Evolutionary conservation across 306 rosid species (phyloP).

Genomic region (Cucumis melo): DNA sequence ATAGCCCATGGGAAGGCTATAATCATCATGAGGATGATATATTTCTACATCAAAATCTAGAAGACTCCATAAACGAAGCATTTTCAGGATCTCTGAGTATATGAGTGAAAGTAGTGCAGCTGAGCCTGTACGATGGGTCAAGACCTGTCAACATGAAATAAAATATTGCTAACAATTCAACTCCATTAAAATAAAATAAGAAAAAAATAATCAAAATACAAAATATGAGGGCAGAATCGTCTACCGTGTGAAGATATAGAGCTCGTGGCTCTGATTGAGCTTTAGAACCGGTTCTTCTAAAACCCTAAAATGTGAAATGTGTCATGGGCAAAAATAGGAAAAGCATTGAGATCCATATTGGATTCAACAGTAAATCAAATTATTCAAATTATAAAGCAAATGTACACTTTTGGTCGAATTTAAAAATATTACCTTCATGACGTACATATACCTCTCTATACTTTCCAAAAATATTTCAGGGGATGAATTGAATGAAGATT

Average conservation of each 20-base stretch:
- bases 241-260: constrained; percentile 73
- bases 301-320: constrained; percentile 42
- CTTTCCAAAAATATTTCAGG: constrained; percentile 65
- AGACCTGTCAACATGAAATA: constrained; percentile 35
- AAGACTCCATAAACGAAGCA: constrained; percentile 92
- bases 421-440: constrained; percentile 35
- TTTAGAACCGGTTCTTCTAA: constrained; percentile 33
- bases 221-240: constrained; percentile 5
- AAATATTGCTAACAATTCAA: neutral
- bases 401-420: neutral
- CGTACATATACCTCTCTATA: constrained; percentile 60
- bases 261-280: constrained; percentile 47
- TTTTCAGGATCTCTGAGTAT: constrained; percentile 76
- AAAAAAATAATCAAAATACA: neutral
- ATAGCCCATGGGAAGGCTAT: constrained; percentile 68
- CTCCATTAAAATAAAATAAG: neutral
- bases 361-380: neutral
- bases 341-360: neutral
- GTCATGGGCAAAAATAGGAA: constrained; percentile 7
- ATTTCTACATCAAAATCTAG: constrained; percentile 84
- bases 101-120: constrained; percentile 65
- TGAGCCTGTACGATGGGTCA: constrained; percentile 86
- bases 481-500: constrained; percentile 37
- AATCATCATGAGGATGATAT: constrained; percentile 58
- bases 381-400: neutral